phyloP scores from a whole-genome alignment of 73 alveolate species.

The Diophrys sp. region DNA sequence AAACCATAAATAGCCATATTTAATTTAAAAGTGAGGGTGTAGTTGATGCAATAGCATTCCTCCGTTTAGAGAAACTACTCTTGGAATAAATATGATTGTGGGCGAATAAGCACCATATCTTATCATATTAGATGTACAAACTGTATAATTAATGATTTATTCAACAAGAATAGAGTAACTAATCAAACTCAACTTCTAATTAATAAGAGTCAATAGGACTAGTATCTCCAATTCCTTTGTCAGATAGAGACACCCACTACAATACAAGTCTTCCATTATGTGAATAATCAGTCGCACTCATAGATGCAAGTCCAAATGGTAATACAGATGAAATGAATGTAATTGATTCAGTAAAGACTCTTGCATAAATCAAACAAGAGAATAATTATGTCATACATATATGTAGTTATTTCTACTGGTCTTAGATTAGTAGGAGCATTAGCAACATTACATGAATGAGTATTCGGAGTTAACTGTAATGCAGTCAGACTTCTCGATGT shows the following conservation, averaged over 20 bases:
- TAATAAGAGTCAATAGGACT: slow-evolving; percentile 18
- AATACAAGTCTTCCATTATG: slow-evolving; percentile 23
- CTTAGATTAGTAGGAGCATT: slow-evolving; percentile 18
- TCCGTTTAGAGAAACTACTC: slow-evolving; percentile 40
- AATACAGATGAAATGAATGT: slow-evolving; percentile 49
- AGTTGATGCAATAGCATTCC: slow-evolving; percentile 24
- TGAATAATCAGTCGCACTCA: slow-evolving; percentile 23
- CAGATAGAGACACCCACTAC: slow-evolving; percentile 60
- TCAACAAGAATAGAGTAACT: slow-evolving; percentile 33
- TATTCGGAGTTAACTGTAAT: too few species aligned
- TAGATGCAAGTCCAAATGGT: slow-evolving; percentile 52
- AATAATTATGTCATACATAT: slow-evolving; percentile 13
- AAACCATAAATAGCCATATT: too few species aligned
- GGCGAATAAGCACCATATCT: slow-evolving; percentile 37
- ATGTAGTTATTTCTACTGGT: slow-evolving; percentile 33
- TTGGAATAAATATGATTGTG: slow-evolving; percentile 32
- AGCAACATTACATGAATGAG: slow-evolving; percentile 24
- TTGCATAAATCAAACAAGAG: slow-evolving; percentile 61
- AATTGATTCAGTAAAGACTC: slow-evolving; percentile 38
- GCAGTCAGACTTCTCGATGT: too few species aligned
- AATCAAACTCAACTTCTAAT: slow-evolving; percentile 49
- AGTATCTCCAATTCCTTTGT: slow-evolving; percentile 57
- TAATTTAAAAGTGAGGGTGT: too few species aligned
- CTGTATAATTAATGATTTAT: slow-evolving; percentile 27
- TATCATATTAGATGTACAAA: slow-evolving; percentile 36